A percentile compares a stretch with the other conserved stretches of the same genome.
Evolutionary conservation across 2,329 filamentous ascomycete species (phyloP).

Genomic region (Aspergillus terreus): DNA sequence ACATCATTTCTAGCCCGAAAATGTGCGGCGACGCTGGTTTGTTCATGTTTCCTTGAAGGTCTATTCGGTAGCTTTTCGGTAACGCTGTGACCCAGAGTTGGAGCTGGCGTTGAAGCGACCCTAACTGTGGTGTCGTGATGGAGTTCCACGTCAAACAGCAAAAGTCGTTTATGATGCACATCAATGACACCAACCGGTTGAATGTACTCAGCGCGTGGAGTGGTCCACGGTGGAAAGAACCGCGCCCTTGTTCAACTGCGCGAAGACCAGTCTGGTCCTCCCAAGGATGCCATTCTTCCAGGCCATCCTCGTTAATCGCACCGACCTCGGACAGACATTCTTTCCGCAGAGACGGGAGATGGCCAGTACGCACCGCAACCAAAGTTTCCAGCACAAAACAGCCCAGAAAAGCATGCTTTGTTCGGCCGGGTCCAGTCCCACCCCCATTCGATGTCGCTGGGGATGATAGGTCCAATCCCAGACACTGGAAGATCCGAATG

Average conservation of each 20-base stretch:
- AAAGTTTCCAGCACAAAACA: slow-evolving; percentile 54
- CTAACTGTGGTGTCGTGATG: slow-evolving; percentile 21
- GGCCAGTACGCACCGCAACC: slow-evolving; percentile 45
- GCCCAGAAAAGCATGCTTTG: slow-evolving; percentile 47
- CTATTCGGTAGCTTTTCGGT: slow-evolving; percentile 28
- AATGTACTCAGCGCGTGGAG: slow-evolving; percentile 51
- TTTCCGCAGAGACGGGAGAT: slow-evolving; percentile 47
- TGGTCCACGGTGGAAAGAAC: slow-evolving; percentile 34
- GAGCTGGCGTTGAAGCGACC: slow-evolving; percentile 27
- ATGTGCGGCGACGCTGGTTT: slow-evolving; percentile 29
- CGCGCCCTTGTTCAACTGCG: slow-evolving; percentile 20
- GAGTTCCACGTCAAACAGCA: slow-evolving; percentile 24
- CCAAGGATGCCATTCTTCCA: slow-evolving; percentile 75
- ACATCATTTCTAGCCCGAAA: slow-evolving; percentile 33
- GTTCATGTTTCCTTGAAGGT: slow-evolving; percentile 21
- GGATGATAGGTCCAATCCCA: slow-evolving; percentile 36
- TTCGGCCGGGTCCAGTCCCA: slow-evolving; percentile 26
- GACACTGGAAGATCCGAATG: slow-evolving; percentile 45
- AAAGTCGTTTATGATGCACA: slow-evolving; percentile 31
- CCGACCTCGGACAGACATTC: slow-evolving; percentile 48
- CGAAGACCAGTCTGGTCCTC: slow-evolving; percentile 44
- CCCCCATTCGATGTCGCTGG: slow-evolving; percentile 47
- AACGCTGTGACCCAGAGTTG: slow-evolving; percentile 30
- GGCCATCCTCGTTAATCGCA: slow-evolving; percentile 59
- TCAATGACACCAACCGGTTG: slow-evolving; percentile 46